Base-by-base conservation (phyloP, 2,329 filamentous ascomycete species). In the Aspergillus phoenicis region DNA sequence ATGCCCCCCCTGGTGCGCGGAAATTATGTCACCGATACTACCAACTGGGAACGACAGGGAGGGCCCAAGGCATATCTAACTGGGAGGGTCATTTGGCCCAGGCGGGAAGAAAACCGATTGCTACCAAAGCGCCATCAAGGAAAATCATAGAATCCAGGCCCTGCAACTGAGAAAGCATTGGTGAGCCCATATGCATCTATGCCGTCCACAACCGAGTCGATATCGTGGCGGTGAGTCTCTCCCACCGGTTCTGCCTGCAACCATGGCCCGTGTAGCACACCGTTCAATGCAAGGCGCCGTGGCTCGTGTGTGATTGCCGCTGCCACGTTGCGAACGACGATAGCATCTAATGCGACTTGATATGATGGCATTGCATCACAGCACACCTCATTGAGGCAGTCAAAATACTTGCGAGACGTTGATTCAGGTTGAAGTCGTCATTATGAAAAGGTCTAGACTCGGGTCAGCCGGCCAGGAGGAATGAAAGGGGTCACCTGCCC, bases 181-280 rank as follows among this genome's bases (percentile, higher is more conserved):
- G 45, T n/a, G 15, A 30, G 45, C n/a, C 24, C 24, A 49, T 49
- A 49, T 51, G 47, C 47, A 51, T n/a, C n/a, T 22, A 5, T 17
- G 17, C 41, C 17, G 41, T 11, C 41, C 15, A 30, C 26, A 33
- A 57, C 36, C 22, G 26, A 38, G 47, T 58, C 61, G 58, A 62
- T 48, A 62, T 56, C 53, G 49, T 65, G 62, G 66, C 61, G 64
- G 66, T 68, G 63, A 65, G 51, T 17, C 39, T 24, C 39, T 33
- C 33, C n/a, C 43, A 11, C 51, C 30, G 47, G 41, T 47, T 59
- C 39, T 55, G 51, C 41, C 55, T 57, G 41, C 28, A 58, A 22
- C 59, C 13, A 47, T 56, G 17, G 39, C 41, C 41, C 38, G 47
- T 45, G 33, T 36, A 53, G n/a, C 41, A 24, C 58, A 43, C 58